Conservation (phyloP, 2,329 filamentous ascomycete species). For the Zymoseptoria crescenta region DNA sequence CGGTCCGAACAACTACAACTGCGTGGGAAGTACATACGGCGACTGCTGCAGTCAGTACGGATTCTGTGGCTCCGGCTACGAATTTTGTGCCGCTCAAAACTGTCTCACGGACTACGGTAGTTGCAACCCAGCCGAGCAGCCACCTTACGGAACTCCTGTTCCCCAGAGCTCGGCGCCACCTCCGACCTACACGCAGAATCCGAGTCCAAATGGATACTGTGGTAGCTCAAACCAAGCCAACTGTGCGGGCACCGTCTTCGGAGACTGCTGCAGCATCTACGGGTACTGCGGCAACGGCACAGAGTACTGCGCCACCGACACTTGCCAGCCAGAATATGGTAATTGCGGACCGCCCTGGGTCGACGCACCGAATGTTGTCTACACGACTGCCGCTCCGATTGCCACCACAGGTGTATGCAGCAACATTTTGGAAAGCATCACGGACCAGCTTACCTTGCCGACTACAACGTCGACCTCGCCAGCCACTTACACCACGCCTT, state of each 20-base stretch:
- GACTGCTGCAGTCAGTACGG: constrained; percentile 1
- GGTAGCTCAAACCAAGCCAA: background rate
- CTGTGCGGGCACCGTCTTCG: background rate
- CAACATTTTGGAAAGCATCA: background rate
- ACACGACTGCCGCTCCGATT: background rate
- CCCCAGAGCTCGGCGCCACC: background rate
- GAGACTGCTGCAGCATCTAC: background rate
- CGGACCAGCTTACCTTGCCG: background rate
- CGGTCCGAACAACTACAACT: background rate
- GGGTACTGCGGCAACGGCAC: background rate
- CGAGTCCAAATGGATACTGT: background rate
- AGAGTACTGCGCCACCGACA: background rate
- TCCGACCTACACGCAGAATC: background rate
- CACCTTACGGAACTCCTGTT: background rate
- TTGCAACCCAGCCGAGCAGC: constrained; percentile 20
- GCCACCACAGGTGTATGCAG: background rate
- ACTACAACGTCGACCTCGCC: background rate
- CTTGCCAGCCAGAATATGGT: background rate
- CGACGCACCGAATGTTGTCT: background rate
- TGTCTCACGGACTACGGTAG: constrained; percentile 35
- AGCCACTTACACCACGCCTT: background rate
- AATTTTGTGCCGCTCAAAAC: constrained; percentile 12
- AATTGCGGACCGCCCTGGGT: background rate
- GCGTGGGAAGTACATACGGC: background rate
- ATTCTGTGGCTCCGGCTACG: background rate